phyloP scores from a whole-genome alignment of 306 rosid species.

The Inga laurina region DNA sequence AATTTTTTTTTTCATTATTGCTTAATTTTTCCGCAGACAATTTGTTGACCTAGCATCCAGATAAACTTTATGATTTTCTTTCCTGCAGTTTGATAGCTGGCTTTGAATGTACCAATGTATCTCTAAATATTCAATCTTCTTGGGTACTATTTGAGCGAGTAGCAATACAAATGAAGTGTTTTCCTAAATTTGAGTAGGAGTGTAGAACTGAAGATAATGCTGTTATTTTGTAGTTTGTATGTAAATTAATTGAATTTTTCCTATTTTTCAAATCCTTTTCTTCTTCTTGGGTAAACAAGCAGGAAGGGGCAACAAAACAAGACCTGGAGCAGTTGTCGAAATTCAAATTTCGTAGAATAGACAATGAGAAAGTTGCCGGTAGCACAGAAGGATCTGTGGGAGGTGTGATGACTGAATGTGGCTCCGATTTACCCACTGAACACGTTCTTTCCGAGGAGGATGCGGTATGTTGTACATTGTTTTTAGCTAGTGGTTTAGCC shows the following conservation, averaged over 20 bases:
- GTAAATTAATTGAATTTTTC: slow-evolving; percentile 12
- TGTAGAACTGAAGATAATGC: not conserved
- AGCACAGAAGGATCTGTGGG: slow-evolving; percentile 64
- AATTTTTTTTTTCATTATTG: not conserved
- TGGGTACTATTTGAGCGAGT: not conserved
- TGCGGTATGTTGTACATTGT: slow-evolving; percentile 57
- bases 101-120: slow-evolving; percentile 7
- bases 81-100: not conserved
- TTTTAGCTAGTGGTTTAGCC: not conserved
- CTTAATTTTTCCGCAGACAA: not conserved
- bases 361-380: slow-evolving; percentile 57
- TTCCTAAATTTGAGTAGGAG: not conserved
- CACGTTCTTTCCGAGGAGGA: slow-evolving; percentile 71
- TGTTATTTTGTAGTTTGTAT: slow-evolving; percentile 21
- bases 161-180: not conserved
- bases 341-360: slow-evolving; percentile 68
- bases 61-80: not conserved
- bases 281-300: slow-evolving; percentile 39
- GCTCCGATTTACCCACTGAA: slow-evolving; percentile 75
- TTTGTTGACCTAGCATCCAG: slow-evolving; percentile 17
- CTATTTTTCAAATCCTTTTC: slow-evolving; percentile 2
- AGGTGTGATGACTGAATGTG: slow-evolving; percentile 85
- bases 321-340: slow-evolving; percentile 84
- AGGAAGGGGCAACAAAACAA: slow-evolving; percentile 98
- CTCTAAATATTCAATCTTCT: not conserved